phyloP scores from a whole-genome alignment of 495 filamentous ascomycete genomes.

The Sabuloglossum arenarium region DNA sequence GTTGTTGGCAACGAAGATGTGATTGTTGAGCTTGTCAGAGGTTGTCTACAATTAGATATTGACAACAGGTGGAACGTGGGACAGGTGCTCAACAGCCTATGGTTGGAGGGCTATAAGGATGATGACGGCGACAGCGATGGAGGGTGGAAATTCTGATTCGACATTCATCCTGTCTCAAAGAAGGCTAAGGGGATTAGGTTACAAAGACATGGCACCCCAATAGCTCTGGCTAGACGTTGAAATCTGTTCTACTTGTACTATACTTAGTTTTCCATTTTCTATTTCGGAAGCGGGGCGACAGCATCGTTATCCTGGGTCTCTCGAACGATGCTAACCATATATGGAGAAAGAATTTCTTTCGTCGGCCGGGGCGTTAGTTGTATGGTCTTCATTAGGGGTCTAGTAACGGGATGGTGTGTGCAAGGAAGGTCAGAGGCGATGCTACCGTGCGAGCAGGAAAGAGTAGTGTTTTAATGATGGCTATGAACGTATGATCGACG shows the following conservation, averaged over 20 bases:
- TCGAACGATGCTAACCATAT: not conserved
- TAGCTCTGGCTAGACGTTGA: not conserved
- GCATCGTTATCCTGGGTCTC: not conserved
- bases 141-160: not conserved
- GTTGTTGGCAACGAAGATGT: constrained; percentile 8
- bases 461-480: not conserved
- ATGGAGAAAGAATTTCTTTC: not conserved
- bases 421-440: not conserved
- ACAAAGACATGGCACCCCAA: not conserved
- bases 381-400: not conserved
- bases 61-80: constrained; percentile 15
- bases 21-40: constrained; percentile 16
- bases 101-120: not conserved
- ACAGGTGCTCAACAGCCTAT: constrained; percentile 9
- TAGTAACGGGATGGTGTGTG: not conserved
- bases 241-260: not conserved
- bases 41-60: constrained; percentile 20
- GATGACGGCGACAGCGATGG: not conserved
- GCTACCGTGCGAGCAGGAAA: not conserved
- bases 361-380: not conserved
- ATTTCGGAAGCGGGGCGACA: not conserved
- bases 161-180: not conserved
- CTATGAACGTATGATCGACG: not conserved
- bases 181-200: too few relatives aligned
- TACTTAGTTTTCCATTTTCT: not conserved